Conservation (phyloP, 768 basidiomycete genomes). For the Boletus vinaceobasis region DNA sequence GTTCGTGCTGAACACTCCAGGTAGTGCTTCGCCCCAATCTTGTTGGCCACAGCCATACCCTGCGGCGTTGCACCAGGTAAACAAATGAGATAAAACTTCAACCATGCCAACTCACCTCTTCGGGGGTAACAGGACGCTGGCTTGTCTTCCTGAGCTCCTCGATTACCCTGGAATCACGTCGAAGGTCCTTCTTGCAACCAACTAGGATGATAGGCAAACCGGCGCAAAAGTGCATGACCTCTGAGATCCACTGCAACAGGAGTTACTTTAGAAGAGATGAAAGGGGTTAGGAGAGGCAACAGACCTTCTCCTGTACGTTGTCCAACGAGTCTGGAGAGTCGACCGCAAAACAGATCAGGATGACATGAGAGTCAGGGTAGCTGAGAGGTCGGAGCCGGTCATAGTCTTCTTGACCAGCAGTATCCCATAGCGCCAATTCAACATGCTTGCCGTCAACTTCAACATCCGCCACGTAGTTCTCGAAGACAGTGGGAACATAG, state of each 20-base stretch:
- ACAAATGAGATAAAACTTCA: not conserved
- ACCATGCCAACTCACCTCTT: constrained; percentile 59
- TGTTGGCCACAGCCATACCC: constrained; percentile 93
- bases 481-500: constrained; percentile 98
- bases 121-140: constrained; percentile 91
- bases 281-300: constrained; percentile 25
- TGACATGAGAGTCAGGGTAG: constrained; percentile 99
- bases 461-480: constrained; percentile 99
- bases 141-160: constrained; percentile 93
- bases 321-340: constrained; percentile 98
- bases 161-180: constrained; percentile 88
- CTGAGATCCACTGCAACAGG: constrained; percentile 85
- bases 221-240: constrained; percentile 97
- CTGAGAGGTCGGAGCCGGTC: constrained; percentile 96
- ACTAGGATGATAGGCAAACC: constrained; percentile 95
- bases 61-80: constrained; percentile 31
- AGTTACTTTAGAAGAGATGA: constrained; percentile 6
- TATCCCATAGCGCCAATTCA: constrained; percentile 99
- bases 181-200: constrained; percentile 98
- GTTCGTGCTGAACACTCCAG: constrained; percentile 97
- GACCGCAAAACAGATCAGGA: constrained; percentile 97
- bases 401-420: constrained; percentile 98
- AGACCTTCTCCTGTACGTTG: constrained; percentile 99
- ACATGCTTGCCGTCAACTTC: constrained; percentile 99
- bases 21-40: constrained; percentile 96